Evolutionary conservation across 1,284 basidiomycete genomes (phyloP).

Genomic region (Tetrapyrgos nigripes): DNA sequence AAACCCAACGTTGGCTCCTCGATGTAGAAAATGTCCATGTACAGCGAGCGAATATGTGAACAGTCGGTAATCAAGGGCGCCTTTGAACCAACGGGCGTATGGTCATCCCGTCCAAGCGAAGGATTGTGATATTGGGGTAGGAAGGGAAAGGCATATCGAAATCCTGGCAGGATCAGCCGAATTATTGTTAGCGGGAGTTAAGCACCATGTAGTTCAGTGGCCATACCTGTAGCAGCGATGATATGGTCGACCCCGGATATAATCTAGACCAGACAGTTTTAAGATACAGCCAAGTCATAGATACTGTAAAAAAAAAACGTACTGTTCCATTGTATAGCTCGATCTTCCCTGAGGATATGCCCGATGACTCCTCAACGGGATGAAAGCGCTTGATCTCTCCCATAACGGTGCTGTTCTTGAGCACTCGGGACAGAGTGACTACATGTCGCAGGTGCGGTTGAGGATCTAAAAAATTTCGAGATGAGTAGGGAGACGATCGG

Average conservation of each 20-base stretch:
- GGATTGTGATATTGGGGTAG: constrained; percentile 48
- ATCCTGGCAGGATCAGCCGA: constrained; percentile 32
- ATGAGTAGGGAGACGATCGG: neutral
- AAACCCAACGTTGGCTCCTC: constrained; percentile 56
- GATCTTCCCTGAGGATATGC: constrained; percentile 36
- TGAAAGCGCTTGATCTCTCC: constrained; percentile 40
- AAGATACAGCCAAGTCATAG: neutral
- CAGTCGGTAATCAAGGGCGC: constrained; percentile 52
- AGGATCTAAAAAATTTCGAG: constrained; percentile 5
- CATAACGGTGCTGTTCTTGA: constrained; percentile 35
- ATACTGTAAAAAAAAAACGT: constrained; percentile 11
- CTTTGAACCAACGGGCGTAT: constrained; percentile 19
- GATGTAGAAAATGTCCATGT: constrained; percentile 54
- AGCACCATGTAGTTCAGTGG: neutral
- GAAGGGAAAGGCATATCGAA: constrained; percentile 55
- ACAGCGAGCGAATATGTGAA: constrained; percentile 49
- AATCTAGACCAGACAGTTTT: constrained; percentile 22
- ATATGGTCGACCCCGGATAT: constrained; percentile 44
- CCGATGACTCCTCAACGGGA: constrained; percentile 6
- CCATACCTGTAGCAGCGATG: constrained; percentile 44
- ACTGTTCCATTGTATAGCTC: constrained; percentile 49
- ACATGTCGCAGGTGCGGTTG: constrained; percentile 12
- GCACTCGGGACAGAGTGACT: constrained; percentile 30
- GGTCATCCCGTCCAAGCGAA: constrained; percentile 23
- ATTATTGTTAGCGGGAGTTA: neutral